These are phyloP conservation scores for Piper longum DNA, from an alignment of 164 flowering plant genomes.

Conservation along the genomic window DNA sequence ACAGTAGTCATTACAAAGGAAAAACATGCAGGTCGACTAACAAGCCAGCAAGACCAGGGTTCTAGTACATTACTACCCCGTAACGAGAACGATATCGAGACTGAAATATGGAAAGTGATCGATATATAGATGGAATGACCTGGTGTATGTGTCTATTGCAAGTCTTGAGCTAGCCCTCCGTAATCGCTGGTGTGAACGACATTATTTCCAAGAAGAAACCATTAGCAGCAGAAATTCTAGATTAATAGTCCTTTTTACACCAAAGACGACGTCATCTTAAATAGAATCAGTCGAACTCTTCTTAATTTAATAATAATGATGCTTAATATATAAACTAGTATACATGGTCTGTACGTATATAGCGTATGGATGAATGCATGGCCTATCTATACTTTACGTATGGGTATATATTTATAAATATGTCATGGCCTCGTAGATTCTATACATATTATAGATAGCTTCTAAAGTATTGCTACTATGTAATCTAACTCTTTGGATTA, in stretches of 20 bases:
- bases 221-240: neutral
- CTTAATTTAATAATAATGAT: neutral
- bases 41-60: neutral
- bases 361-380: no score
- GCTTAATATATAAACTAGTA: no score
- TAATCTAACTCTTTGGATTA: no score
- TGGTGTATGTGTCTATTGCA: neutral
- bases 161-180: neutral
- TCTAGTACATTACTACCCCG: neutral
- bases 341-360: no score
- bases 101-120: no score
- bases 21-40: neutral
- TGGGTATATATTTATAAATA: no score
- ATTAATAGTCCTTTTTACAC: neutral
- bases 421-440: no score
- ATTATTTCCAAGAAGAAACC: neutral
- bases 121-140: neutral
- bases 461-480: no score
- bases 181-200: neutral
- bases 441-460: no score
- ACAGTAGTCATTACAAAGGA: neutral
- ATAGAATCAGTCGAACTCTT: neutral
- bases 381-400: no score
- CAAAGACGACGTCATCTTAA: neutral
- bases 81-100: neutral